phyloP scores from a whole-genome alignment of 352 stramenopile genomes.

The Phytophthora ohioensis region DNA sequence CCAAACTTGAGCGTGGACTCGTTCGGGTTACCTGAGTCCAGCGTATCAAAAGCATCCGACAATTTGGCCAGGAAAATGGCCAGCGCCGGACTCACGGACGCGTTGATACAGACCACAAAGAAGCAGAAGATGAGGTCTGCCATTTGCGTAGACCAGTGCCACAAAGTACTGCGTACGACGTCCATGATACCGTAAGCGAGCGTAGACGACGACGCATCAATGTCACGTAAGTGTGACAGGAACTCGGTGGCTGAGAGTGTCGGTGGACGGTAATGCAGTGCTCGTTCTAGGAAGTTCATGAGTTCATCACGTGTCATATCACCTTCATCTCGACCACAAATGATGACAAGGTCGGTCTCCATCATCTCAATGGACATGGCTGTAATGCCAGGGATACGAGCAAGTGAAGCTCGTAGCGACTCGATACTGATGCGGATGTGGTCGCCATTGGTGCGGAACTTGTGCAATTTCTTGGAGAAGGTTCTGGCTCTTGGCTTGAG shows the following conservation, averaged over 20 bases:
- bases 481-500: constrained; percentile 84
- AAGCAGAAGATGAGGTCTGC: constrained; percentile 76
- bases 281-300: constrained; percentile 87
- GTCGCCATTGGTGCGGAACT: constrained; percentile 86
- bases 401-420: constrained; percentile 78
- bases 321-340: constrained; percentile 84
- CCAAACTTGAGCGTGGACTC: constrained; percentile 68
- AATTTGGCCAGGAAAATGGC: constrained; percentile 78
- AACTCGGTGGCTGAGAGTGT: constrained; percentile 86
- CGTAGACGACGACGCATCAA: constrained; percentile 81
- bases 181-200: constrained; percentile 80
- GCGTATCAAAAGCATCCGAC: constrained; percentile 75
- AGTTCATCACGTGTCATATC: constrained; percentile 89
- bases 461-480: constrained; percentile 92
- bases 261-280: constrained; percentile 79
- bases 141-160: constrained; percentile 89
- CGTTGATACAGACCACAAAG: constrained; percentile 86
- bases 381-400: constrained; percentile 84
- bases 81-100: constrained; percentile 80
- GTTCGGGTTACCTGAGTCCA: constrained; percentile 48
- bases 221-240: constrained; percentile 82
- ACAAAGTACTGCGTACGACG: constrained; percentile 81
- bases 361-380: constrained; percentile 90
- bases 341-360: constrained; percentile 90
- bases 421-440: constrained; percentile 89